A percentile compares a stretch with the other conserved stretches of the same genome.
These are phyloP conservation scores for Cavenderia fasciculata DNA, from an alignment of 78 protist genomes.

Conservation along the genomic window DNA sequence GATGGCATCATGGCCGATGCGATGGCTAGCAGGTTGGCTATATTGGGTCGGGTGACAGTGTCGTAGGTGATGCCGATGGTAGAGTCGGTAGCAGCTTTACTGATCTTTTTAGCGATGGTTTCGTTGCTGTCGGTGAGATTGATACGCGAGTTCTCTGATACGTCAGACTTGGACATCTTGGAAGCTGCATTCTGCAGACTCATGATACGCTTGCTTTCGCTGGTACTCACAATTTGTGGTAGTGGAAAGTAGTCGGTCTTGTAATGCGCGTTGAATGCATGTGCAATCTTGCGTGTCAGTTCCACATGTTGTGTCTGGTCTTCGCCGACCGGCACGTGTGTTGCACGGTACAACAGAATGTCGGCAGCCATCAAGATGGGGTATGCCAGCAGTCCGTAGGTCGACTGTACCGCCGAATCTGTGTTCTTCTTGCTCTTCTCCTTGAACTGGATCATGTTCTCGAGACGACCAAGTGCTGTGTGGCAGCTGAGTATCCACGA, in stretches of 20 bases:
- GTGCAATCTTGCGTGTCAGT: slow-evolving; percentile 81
- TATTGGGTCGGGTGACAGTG: slow-evolving; percentile 58
- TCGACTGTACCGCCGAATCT: not conserved
- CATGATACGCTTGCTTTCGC: slow-evolving; percentile 71
- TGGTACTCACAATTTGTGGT: slow-evolving; percentile 39
- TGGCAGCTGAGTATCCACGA: slow-evolving; percentile 81
- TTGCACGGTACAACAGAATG: slow-evolving; percentile 82
- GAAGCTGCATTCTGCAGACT: slow-evolving; percentile 73
- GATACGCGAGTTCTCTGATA: slow-evolving; percentile 62
- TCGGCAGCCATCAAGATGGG: slow-evolving; percentile 94
- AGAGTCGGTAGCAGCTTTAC: slow-evolving; percentile 84
- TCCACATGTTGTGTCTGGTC: slow-evolving; percentile 92
- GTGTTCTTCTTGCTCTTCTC: slow-evolving; percentile 50
- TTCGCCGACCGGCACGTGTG: slow-evolving; percentile 94
- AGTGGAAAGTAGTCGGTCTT: slow-evolving; percentile 16
- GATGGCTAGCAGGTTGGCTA: slow-evolving; percentile 69
- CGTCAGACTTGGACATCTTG: slow-evolving; percentile 89
- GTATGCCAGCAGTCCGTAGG: slow-evolving; percentile 84
- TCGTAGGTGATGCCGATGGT: slow-evolving; percentile 60
- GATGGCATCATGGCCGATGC: slow-evolving; percentile 24
- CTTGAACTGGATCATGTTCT: slow-evolving; percentile 85
- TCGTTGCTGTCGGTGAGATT: slow-evolving; percentile 73
- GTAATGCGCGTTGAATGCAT: slow-evolving; percentile 70
- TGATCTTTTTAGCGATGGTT: slow-evolving; percentile 51
- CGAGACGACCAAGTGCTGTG: slow-evolving; percentile 59